Conservation (phyloP, 192 early-diverging fungal species). For the Lobulomyces angularis region DNA sequence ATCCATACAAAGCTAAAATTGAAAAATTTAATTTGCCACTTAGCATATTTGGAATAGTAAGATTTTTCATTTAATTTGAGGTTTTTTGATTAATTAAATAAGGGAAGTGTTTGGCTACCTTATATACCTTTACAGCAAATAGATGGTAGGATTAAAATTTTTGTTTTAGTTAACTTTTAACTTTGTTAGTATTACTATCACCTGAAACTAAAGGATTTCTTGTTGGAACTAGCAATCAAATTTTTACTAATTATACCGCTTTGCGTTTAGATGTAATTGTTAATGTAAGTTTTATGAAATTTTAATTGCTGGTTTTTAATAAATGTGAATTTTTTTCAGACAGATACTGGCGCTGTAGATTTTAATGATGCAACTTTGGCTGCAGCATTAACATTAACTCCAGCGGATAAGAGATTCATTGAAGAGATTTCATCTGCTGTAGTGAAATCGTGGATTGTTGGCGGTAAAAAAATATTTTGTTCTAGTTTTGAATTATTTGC, state of each 20-base stretch:
- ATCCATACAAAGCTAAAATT: no score
- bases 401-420: conserved; percentile 65
- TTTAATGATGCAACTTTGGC: conserved; percentile 48
- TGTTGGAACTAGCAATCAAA: conserved; percentile 67
- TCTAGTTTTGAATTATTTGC: no score
- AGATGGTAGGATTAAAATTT: no score
- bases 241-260: conserved; percentile 63
- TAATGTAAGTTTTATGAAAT: conserved; percentile 42
- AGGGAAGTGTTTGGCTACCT: conserved; percentile 70
- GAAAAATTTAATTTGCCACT: neutral
- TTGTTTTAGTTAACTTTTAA: no score
- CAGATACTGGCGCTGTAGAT: conserved; percentile 60
- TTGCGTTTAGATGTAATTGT: conserved; percentile 61
- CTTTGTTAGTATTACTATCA: conserved; percentile 54
- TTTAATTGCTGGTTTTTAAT: neutral
- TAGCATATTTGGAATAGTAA: conserved; percentile 1
- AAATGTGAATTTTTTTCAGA: conserved; percentile 19
- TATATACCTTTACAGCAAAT: conserved; percentile 76
- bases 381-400: conserved; percentile 38
- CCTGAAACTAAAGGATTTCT: conserved; percentile 54
- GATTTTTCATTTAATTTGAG: neutral
- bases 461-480: neutral
- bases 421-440: conserved; percentile 27
- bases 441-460: neutral
- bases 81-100: no score